phyloP scores from a whole-genome alignment of 371 early-diverging fungal species.

The Syncephalastrum racemosum region DNA sequence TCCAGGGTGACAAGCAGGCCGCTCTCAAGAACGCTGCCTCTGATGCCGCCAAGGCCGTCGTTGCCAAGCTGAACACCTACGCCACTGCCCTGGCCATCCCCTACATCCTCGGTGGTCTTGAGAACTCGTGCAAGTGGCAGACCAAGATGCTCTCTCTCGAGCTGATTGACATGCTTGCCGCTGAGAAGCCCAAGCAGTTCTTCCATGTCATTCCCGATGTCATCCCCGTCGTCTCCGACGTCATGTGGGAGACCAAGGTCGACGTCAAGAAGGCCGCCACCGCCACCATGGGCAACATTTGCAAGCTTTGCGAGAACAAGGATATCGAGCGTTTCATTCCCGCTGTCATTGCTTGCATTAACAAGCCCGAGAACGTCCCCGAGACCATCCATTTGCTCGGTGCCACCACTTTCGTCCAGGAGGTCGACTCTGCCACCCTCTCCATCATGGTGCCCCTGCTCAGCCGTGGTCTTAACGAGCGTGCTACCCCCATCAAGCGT shows the following conservation, averaged over 20 bases:
- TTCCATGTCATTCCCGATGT: slow-evolving; percentile 61
- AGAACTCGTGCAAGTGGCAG: slow-evolving; percentile 77
- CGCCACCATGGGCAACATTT: slow-evolving; percentile 51
- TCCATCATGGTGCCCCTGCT: slow-evolving; percentile 81
- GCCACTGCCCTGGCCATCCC: slow-evolving; percentile 58
- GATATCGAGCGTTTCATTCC: slow-evolving; percentile 63
- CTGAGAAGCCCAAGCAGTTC: slow-evolving; percentile 60
- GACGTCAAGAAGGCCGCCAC: slow-evolving; percentile 60
- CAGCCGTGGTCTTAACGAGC: slow-evolving; percentile 71
- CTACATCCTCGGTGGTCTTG: slow-evolving; percentile 56
- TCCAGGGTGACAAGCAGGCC: slow-evolving; percentile 66
- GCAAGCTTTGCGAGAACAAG: slow-evolving; percentile 49
- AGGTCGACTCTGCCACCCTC: slow-evolving; percentile 77
- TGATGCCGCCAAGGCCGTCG: slow-evolving; percentile 53
- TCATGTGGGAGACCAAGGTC: slow-evolving; percentile 74
- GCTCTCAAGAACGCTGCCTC: slow-evolving; percentile 60
- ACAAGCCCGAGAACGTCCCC: slow-evolving; percentile 63
- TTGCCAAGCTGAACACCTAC: slow-evolving; percentile 54
- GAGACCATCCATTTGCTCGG: slow-evolving; percentile 66
- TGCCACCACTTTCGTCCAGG: slow-evolving; percentile 74
- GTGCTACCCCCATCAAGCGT: slow-evolving; percentile 68
- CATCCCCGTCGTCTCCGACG: slow-evolving; percentile 72
- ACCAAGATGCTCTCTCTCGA: slow-evolving; percentile 66
- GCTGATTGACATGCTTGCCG: slow-evolving; percentile 51
- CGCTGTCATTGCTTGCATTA: slow-evolving; percentile 61